A percentile compares a stretch with the other conserved stretches of the same genome.
These are phyloP conservation scores for Leccinum subatratum DNA, from an alignment of 1,284 basidiomycete genomes.

Conservation along the genomic window DNA sequence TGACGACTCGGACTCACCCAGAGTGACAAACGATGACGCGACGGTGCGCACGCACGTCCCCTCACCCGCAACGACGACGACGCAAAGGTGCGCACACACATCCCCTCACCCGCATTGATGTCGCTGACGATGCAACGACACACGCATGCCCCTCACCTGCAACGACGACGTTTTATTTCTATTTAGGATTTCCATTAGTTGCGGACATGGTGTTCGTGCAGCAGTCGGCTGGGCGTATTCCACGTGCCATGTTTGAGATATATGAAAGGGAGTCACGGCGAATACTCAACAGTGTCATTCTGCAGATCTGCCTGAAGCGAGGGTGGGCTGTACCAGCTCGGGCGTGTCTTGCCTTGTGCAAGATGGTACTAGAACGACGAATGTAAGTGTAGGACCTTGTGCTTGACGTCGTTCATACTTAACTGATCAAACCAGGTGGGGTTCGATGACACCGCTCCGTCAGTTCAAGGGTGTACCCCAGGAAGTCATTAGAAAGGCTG, in stretches of 20 bases:
- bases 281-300: slow-evolving; percentile 66
- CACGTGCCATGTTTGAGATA: slow-evolving; percentile 88
- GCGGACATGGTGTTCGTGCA: slow-evolving; percentile 98
- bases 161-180: neutral
- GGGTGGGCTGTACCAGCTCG: slow-evolving; percentile 97
- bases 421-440: slow-evolving; percentile 60
- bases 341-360: slow-evolving; percentile 89
- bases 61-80: no score
- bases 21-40: no score
- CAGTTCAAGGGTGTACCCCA: slow-evolving; percentile 78
- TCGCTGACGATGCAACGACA: no score
- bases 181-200: slow-evolving; percentile 82
- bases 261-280: neutral
- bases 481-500: slow-evolving; percentile 28
- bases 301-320: slow-evolving; percentile 86
- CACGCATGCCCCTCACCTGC: no score
- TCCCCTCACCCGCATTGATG: neutral
- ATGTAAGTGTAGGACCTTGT: slow-evolving; percentile 42
- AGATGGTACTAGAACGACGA: slow-evolving; percentile 91
- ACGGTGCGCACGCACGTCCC: no score
- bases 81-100: no score
- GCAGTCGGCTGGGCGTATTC: slow-evolving; percentile 88
- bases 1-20: no score
- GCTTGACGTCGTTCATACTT: neutral
- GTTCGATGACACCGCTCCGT: slow-evolving; percentile 54